Conservation (phyloP, 805 yeast genomes). For the Lipomyces oligophaga region DNA sequence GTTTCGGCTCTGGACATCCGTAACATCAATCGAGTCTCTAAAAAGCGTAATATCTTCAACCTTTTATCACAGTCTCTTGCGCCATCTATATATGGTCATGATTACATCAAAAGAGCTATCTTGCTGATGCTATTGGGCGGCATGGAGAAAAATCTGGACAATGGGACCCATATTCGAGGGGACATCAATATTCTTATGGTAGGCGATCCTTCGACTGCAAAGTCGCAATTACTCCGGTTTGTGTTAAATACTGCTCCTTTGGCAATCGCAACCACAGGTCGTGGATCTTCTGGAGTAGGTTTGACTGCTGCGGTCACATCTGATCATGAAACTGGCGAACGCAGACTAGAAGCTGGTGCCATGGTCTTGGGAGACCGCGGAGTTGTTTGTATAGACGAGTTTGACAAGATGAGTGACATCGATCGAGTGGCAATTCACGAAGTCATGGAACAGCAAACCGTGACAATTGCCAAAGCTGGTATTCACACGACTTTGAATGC, state of each 20-base stretch:
- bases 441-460: conserved; percentile 99
- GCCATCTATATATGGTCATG: conserved; percentile 93
- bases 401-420: conserved; percentile 94
- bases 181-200: conserved; percentile 95
- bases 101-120: conserved; percentile 84
- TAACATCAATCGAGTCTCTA: conserved; percentile 75
- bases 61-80: conserved; percentile 82
- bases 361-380: conserved; percentile 98
- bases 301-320: conserved; percentile 96
- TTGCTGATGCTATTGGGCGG: conserved; percentile 90
- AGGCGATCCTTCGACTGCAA: conserved; percentile 98
- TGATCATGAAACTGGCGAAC: conserved; percentile 95
- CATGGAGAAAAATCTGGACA: conserved; percentile 84
- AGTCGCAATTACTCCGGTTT: conserved; percentile 90
- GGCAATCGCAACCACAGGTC: conserved; percentile 97
- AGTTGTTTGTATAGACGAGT: conserved; percentile 96
- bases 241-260: conserved; percentile 91
- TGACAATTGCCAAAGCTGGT: conserved; percentile 96
- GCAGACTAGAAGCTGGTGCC: conserved; percentile 97
- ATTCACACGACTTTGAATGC: conserved; percentile 95
- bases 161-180: conserved; percentile 97
- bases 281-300: conserved; percentile 99
- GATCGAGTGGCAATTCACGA: conserved; percentile 98
- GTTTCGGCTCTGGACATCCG: conserved; percentile 80
- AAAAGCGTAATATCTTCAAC: conserved; percentile 68